Base-by-base conservation (phyloP, 306 rosid species). In the Vigna radiata region DNA sequence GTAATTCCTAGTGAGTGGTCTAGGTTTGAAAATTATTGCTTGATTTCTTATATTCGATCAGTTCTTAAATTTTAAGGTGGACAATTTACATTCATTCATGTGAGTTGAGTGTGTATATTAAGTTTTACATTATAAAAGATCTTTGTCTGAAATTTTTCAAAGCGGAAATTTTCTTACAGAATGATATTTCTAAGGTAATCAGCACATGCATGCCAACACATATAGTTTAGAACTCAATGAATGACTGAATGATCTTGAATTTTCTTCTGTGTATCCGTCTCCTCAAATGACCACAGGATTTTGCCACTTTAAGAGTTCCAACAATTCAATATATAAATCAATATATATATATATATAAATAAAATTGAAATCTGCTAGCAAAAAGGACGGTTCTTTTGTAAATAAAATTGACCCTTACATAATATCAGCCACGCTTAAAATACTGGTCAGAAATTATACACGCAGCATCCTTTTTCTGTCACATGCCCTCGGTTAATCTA, bases 381-480 rank as follows among this genome's bases (percentile, higher is more conserved):
- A 68, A 56, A 33, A 54, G 56, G 59, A 61, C 43, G 41, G 64
- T 68, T 69, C 13, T 58, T 58, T 61, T 60, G 75, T 64, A 76
- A 37, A 48, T 19, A 63, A 12, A 81, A 14, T 70, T 48, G 70
- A 67, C 63, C 73, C 11, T 64, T 50, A 83, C 68, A 76, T 44
- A 46, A 60, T 68, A 63, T 53, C 55, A 79, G 49, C 82, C 88
- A 85, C 78, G 74, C 68, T 79, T 72, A 5, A 79, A 76, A 79
- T 67, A 67, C 63, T 79, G 84, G 86, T 50, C 66, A 72, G 73
- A 79, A 82, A 79, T 29, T 23, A 79, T 61, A 82, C 89, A 85
- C 82, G 77, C 88, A 76, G 75, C 60, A 79, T 59, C 48, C 52
- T 65, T 77, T 79, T 76, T 27, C 62, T 85, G 82, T 79, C 82